A percentile compares a stretch with the other conserved stretches of the same genome.
Conservation (phyloP, 2,329 filamentous ascomycete genomes). For the Nothophaeocryptopus gaeumannii region DNA sequence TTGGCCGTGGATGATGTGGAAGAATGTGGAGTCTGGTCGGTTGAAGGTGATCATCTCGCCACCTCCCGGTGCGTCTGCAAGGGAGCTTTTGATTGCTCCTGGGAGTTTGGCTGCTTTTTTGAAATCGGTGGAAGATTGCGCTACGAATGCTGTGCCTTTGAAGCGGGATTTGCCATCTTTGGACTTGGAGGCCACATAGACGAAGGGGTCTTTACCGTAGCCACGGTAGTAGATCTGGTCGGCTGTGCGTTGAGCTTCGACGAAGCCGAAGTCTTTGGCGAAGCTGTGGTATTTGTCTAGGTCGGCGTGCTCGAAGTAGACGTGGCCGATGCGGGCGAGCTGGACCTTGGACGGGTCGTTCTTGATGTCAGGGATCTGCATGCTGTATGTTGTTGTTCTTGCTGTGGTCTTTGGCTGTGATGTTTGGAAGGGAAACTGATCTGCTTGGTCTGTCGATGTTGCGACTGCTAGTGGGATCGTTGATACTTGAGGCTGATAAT, state of each 20-base stretch:
- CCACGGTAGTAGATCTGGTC: conserved; percentile 11
- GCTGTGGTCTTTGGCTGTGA: too few species aligned
- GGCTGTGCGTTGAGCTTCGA: not conserved
- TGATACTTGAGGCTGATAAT: too few species aligned
- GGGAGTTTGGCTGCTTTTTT: conserved; percentile 7
- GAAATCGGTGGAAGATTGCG: conserved; percentile 9
- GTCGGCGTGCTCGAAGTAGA: conserved; percentile 13
- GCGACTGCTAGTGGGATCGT: too few species aligned
- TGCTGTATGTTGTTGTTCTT: not conserved
- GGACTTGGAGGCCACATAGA: conserved; percentile 8
- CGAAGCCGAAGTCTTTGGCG: conserved; percentile 14
- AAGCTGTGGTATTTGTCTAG: conserved; percentile 9
- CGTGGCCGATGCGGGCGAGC: conserved; percentile 9
- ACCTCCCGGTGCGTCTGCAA: conserved; percentile 7
- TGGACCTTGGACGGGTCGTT: conserved; percentile 13
- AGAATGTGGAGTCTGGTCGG: conserved; percentile 8
- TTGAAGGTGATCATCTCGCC: conserved; percentile 9
- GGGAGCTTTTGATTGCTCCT: not conserved
- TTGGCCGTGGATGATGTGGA: conserved; percentile 11
- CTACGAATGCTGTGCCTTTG: conserved; percentile 16
- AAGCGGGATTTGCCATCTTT: conserved; percentile 9
- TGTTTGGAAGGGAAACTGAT: too few species aligned
- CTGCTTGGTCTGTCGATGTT: too few species aligned
- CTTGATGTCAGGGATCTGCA: conserved; percentile 10
- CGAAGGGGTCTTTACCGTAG: conserved; percentile 14